Conservation (phyloP, 176 grass and related monocot genomes). For the Phragmites australis region DNA sequence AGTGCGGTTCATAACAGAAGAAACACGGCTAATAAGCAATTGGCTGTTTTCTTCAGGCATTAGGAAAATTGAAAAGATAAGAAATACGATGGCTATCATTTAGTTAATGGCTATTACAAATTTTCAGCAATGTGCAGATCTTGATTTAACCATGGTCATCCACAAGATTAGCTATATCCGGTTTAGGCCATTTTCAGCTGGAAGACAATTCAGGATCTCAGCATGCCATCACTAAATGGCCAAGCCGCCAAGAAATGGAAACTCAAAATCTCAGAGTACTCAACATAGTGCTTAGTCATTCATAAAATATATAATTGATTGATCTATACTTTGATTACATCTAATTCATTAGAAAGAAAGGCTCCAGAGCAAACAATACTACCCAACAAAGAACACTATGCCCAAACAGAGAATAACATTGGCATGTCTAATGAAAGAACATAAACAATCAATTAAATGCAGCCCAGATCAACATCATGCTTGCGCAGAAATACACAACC, state of each 20-base stretch:
- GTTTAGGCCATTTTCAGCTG: background rate
- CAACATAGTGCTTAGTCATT: background rate
- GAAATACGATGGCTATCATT: background rate
- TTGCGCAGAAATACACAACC: slow-evolving; percentile 18
- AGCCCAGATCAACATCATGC: background rate
- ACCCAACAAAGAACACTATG: background rate
- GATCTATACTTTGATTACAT: background rate
- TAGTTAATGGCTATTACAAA: background rate
- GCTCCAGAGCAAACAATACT: background rate
- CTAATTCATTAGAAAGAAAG: background rate
- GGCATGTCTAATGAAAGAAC: slow-evolving; percentile 3
- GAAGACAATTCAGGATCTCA: background rate
- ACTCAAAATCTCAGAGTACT: background rate
- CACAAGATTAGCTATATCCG: slow-evolving; percentile 7
- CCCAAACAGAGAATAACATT: background rate
- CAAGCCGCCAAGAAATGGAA: background rate
- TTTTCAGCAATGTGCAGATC: background rate
- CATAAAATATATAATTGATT: background rate
- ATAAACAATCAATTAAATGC: background rate
- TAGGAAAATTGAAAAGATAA: background rate
- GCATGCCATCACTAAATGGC: background rate
- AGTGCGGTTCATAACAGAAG: too few relatives aligned
- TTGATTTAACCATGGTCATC: background rate
- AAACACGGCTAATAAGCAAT: slow-evolving; percentile 6
- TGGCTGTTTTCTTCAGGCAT: slow-evolving; percentile 6